Base-by-base conservation (phyloP, 495 filamentous ascomycete species). In the Penicillium salamii region DNA sequence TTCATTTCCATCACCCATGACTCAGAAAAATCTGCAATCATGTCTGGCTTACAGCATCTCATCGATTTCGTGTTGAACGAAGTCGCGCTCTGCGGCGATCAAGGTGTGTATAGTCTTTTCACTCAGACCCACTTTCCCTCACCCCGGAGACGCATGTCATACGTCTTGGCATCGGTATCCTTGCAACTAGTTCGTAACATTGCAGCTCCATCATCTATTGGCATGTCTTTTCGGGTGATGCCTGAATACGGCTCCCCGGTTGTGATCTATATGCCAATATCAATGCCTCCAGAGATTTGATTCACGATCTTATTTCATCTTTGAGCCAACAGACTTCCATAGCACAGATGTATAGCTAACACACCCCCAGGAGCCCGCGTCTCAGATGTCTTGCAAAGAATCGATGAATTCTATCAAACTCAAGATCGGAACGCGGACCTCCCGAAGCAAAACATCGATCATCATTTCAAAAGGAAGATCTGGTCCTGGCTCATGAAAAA, bases 61-160 rank as follows among this genome's bases (percentile, higher is more conserved):
- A 82, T 91, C 39, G 78, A 86, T 54, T 83, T 80, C 59, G 67
- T 91, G 39, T 68, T 92, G 37, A 77, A 78, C 15, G 85, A 88
- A 72, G 85, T 92, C 61, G 86, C 87, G 29, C 71, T 85, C 34
- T 72, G 71, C 43, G 88, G 88, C 24, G 78, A 79, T 50, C 74
- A 79, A 72, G 88, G 88, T 91, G 66, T 69, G 87, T 79, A 42
- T 54, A 55, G 52, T 46, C 43, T 46, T 52, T 40, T 44, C 6
- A 14, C 5, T 42, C 31, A 54, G 58, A 62, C 58, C 61, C 61
- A 59, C 58, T 59, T 57, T 53, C 32, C 46, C 21, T 44, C 42
- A 51, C 42, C 40, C 15, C 20, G 42, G 42, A 40, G 50, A 55
- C 40, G 31, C 46, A 33, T 58, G 37, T 42, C 44, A 45, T 14